Evolutionary conservation across 202 grass and related monocot species (phyloP).

Genomic region (Schoenoplectus tabernaemontani): DNA sequence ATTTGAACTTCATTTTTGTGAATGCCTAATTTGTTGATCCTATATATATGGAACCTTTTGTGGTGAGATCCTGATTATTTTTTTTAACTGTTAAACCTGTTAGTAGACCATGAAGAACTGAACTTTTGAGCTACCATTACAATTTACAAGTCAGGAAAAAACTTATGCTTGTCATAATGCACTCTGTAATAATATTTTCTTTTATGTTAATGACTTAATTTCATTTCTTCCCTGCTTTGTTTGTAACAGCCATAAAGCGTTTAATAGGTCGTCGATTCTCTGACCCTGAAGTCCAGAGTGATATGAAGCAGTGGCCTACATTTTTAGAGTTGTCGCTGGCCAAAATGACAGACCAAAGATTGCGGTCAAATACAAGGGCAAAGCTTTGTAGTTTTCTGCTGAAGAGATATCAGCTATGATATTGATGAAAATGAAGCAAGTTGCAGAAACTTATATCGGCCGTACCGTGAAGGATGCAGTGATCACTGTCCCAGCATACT

Average conservation of each 20-base stretch:
- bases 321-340: conserved; percentile 54
- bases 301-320: conserved; percentile 68
- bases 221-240: too few relatives aligned
- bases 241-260: not conserved
- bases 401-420: conserved; percentile 69
- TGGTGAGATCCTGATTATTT: too few relatives aligned
- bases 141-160: too few relatives aligned
- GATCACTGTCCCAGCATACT: conserved; percentile 88
- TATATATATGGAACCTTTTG: too few relatives aligned
- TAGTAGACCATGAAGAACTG: too few relatives aligned
- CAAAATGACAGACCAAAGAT: conserved; percentile 46
- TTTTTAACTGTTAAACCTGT: too few relatives aligned
- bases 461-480: conserved; percentile 58
- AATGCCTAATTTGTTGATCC: too few relatives aligned
- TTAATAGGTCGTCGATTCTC: conserved; percentile 60
- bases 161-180: too few relatives aligned
- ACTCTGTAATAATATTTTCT: too few relatives aligned
- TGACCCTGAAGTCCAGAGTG: conserved; percentile 63
- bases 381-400: conserved; percentile 61
- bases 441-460: conserved; percentile 59
- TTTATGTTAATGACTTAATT: too few relatives aligned
- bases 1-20: too few relatives aligned
- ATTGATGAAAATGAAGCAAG: conserved; percentile 70
- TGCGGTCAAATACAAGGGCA: conserved; percentile 43
- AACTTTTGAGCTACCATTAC: too few relatives aligned